Base-by-base conservation (phyloP, 2,329 filamentous ascomycete genomes). In the Zelopaecilomyces penicillatus region DNA sequence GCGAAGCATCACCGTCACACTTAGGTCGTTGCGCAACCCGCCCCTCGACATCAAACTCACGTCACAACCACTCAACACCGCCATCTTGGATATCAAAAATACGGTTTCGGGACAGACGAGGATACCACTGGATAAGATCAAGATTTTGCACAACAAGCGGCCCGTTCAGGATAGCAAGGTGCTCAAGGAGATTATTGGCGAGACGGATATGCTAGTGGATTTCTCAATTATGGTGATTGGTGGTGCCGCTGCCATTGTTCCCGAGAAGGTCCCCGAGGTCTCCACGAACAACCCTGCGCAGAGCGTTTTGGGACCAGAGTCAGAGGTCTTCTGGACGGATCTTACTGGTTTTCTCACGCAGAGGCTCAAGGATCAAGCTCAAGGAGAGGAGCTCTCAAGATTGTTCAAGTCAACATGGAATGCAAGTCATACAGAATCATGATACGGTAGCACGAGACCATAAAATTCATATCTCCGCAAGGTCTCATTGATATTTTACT, bases 201-300 rank as follows among this genome's bases (percentile, higher is more conserved):
- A 77, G 37, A 48, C 52, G 1, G 57, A 59, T 4, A 72, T 54
- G 53, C 64, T 55, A 1, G 71, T 91, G 0, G 89, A 95, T 62
- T 82, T 97, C 50, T 80, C 80, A 2, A 76, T 96, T 44, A 97
- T 97, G 89, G 75, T 96, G 19, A 80, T 95, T 60, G 86, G 85
- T 3, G 89, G 87, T 26, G 67, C 69, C 9, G 68, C 70, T 33
- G 70, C 68, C 0, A 68, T 69, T 39, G 62, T 65, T 43, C 66
- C 66, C 30, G 67, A 67, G 46, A 61, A 65, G 52, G 50, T 55
- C n/a, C 57, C 46, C 4, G 44, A 28, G 2, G 42, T 29, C 12
- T 35, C 34, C 29, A 28, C 46, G 19, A 46, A 32, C n/a, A 40
- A 35, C 26, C 39, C 42, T 4, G 28, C 26, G 6, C 30, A 31